Percentiles rank a stretch among this genome's conserved stretches.
These are phyloP conservation scores for Diaporthe nobilis DNA, from an alignment of 2,329 filamentous ascomycete genomes.

Conservation along the genomic window DNA sequence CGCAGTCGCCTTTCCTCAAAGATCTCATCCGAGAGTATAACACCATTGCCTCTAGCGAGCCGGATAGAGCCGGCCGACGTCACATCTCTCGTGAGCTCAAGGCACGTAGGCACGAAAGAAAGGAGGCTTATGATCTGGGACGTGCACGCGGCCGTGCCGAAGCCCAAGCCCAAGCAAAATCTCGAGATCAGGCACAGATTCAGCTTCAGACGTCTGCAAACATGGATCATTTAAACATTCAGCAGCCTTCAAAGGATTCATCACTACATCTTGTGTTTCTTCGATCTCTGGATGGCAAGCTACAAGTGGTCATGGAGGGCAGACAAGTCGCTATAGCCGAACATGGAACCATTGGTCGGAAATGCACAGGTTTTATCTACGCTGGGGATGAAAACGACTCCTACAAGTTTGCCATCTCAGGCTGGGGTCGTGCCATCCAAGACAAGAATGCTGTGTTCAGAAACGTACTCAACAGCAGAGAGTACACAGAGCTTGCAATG, in stretches of 20 bases:
- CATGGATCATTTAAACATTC: fast-evolving
- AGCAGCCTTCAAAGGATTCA: background rate
- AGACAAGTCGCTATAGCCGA: background rate
- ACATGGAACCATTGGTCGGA: background rate
- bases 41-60: fast-evolving
- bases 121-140: background rate
- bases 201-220: background rate
- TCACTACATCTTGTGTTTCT: background rate
- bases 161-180: background rate
- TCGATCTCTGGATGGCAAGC: background rate
- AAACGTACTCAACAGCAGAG: background rate
- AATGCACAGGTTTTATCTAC: background rate
- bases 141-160: background rate
- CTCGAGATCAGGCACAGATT: background rate
- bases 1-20: too few relatives aligned
- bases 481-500: background rate
- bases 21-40: background rate
- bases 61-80: background rate
- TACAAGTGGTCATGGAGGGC: background rate
- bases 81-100: background rate
- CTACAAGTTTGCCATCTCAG: constrained; percentile 10
- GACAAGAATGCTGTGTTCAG: background rate
- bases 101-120: background rate
- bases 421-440: background rate
- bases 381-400: background rate